These are phyloP conservation scores for Crassisporium funariophilum DNA, from an alignment of 768 basidiomycete species.

Conservation along the genomic window DNA sequence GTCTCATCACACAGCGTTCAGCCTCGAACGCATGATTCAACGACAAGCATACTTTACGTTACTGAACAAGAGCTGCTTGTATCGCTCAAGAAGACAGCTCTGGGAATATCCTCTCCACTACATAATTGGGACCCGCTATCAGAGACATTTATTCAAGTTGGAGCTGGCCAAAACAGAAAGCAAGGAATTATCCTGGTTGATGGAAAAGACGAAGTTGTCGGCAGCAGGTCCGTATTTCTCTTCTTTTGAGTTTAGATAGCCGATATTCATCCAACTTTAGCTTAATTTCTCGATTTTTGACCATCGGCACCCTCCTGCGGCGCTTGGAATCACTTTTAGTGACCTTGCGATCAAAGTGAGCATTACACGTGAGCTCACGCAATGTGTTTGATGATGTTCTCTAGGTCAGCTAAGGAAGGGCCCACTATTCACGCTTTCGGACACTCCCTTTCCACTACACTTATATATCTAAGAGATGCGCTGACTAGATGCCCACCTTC, in stretches of 20 bases:
- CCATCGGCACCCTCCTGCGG: conserved; percentile 67
- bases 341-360: conserved; percentile 52
- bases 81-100: conserved; percentile 55
- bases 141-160: conserved; percentile 59
- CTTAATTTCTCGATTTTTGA: conserved; percentile 61
- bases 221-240: conserved; percentile 48
- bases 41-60: conserved; percentile 43
- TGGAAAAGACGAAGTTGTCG: conserved; percentile 58
- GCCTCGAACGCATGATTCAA: conserved; percentile 43
- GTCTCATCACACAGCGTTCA: conserved; percentile 42
- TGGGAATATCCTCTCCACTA: conserved; percentile 69
- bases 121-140: conserved; percentile 59
- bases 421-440: conserved; percentile 67
- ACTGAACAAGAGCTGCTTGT: conserved; percentile 48
- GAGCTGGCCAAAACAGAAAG: conserved; percentile 32
- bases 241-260: not conserved
- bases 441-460: conserved; percentile 60
- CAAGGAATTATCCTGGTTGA: conserved; percentile 48
- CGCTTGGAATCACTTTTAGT: conserved; percentile 61
- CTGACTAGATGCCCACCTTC: conserved; percentile 44
- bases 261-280: conserved; percentile 32
- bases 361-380: not conserved
- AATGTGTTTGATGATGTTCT: conserved; percentile 9
- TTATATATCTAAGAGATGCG: conserved; percentile 50
- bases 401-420: conserved; percentile 47